Evolutionary conservation across 1,139 yeast species (phyloP).

Genomic region (Suhomyces taliae): DNA sequence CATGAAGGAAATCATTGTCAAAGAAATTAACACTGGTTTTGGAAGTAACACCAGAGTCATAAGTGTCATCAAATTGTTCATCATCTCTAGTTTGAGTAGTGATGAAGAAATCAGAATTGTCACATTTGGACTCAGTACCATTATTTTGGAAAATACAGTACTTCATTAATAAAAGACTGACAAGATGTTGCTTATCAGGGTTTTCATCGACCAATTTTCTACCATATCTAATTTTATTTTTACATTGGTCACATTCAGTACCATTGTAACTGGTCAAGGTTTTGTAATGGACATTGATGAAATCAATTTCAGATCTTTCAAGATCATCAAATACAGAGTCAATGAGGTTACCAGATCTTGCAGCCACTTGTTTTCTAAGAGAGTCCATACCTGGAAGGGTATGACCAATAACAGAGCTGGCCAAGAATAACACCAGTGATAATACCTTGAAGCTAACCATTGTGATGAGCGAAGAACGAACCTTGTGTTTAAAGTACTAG

Average conservation of each 20-base stretch:
- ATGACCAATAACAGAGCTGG: constrained; percentile 12
- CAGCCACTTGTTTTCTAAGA: constrained; percentile 18
- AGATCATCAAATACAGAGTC: constrained; percentile 29
- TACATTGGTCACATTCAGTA: constrained; percentile 37
- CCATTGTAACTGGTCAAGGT: constrained; percentile 30
- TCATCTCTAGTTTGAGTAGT: constrained; percentile 31
- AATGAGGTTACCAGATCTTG: constrained; percentile 19
- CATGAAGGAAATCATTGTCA: constrained; percentile 42
- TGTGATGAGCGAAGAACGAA: background rate
- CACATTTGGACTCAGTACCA: constrained; percentile 33
- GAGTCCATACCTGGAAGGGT: constrained; percentile 22
- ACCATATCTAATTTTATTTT: constrained; percentile 35
- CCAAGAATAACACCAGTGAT: constrained; percentile 1
- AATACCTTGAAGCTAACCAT: constrained; percentile 1
- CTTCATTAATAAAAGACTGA: constrained; percentile 37
- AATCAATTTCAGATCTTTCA: constrained; percentile 30
- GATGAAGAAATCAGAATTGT: constrained; percentile 39
- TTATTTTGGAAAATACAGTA: constrained; percentile 35
- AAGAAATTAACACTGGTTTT: constrained; percentile 33
- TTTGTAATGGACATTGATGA: constrained; percentile 28
- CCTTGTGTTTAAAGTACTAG: no score
- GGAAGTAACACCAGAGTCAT: constrained; percentile 25
- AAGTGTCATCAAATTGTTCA: constrained; percentile 18
- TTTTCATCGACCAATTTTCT: constrained; percentile 26
- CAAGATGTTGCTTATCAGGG: constrained; percentile 38